Base-by-base conservation (phyloP, 129 eudicot genomes). In the Calendula officinalis region DNA sequence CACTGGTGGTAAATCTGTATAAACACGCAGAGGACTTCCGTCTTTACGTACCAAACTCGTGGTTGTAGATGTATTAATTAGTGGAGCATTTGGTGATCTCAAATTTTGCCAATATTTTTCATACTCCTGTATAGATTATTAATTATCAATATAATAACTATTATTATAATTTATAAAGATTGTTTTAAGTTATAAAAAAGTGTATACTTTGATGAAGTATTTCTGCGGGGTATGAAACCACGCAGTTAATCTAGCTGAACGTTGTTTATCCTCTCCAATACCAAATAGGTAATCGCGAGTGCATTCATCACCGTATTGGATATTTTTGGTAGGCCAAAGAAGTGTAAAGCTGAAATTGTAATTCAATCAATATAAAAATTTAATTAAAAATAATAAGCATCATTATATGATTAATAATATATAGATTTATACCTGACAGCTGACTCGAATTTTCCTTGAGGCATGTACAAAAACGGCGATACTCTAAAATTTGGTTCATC, bases 401-500 rank as follows among this genome's bases (percentile, higher is more conserved):
- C 8, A 15, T 13, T 6, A 8, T 41, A 14, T 30, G 45, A 6
- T 36, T n/a, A 58, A 0, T 9, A 27, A 68, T n/a, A n/a, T n/a
- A 65, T 55, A 67, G 66, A 66, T 22, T 22, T 22, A 36, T 49
- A 94, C 99, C 99, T 88, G 64, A 88, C 78, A 73, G 99, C 95
- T 52, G 99, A 94, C 68, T 78, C 84, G 61, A 94, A 76, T 55
- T 77, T 83, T 59, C 99, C 99, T 3, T 94, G 92, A 64, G 95
- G 99, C 99, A 94, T 94, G 82, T 81, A 94, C 5, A 94, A 83
- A 39, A 94, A 94, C 4, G 99, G 99, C 13, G 97, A 74, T 49
- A 94, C 91, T 74, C 86, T 75, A 52, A 94, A 88, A 86, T 94
- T 94, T 57, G 97, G 89, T 75, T 79, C 79, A 67, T 94, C 99